These are phyloP conservation scores for Euphorbia lathyris DNA, from an alignment of 345 rosid species.

Conservation along the genomic window DNA sequence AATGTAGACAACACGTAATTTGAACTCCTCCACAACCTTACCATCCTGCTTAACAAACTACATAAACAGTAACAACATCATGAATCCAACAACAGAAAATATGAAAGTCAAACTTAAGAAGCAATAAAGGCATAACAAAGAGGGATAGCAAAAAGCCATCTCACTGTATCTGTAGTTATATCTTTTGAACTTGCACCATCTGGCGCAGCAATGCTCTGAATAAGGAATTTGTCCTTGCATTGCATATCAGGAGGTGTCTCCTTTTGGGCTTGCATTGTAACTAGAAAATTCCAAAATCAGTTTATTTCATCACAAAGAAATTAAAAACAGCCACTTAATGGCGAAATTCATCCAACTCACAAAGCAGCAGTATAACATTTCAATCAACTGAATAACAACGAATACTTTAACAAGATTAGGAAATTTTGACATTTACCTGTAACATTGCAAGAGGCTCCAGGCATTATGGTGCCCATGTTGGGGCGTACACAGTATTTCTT, in stretches of 20 bases:
- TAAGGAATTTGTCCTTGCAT: constrained; percentile 86
- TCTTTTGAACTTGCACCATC: constrained; percentile 58
- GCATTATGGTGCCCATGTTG: constrained; percentile 67
- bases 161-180: constrained; percentile 62
- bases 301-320: background rate
- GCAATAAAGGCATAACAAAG: background rate
- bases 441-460: constrained; percentile 57
- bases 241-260: constrained; percentile 84
- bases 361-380: background rate
- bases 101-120: background rate
- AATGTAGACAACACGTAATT: constrained; percentile 67
- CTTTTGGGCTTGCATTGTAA: constrained; percentile 88
- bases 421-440: constrained; percentile 39
- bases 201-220: constrained; percentile 63
- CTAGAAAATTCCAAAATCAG: constrained; percentile 37
- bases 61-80: constrained; percentile 15
- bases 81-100: background rate
- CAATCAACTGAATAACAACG: background rate
- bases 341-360: background rate
- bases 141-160: background rate
- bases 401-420: background rate
- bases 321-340: background rate
- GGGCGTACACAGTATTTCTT: constrained; percentile 86
- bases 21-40: constrained; percentile 62
- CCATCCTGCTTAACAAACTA: constrained; percentile 71